These are phyloP conservation scores for Eucalyptus regnans DNA, from an alignment of 345 rosid genomes.

Conservation along the genomic window DNA sequence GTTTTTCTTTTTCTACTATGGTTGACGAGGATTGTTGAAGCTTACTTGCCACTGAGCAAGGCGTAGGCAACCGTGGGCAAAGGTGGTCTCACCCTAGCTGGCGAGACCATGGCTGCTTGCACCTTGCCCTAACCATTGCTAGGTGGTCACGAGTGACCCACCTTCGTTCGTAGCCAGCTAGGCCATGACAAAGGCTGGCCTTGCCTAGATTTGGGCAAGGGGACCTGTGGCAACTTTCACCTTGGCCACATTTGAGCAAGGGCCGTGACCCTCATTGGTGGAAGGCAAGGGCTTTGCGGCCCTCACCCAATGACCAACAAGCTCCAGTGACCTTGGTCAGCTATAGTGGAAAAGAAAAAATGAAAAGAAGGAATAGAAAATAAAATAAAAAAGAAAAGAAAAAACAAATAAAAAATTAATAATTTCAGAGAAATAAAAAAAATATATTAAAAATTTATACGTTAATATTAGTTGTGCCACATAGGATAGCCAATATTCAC, in stretches of 20 bases:
- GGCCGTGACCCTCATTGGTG: no score
- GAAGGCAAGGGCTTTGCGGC: no score
- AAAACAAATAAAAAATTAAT: no score
- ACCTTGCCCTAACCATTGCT: accelerated
- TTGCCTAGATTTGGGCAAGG: not conserved
- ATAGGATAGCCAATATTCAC: accelerated
- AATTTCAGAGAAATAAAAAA: no score
- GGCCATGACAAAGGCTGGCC: not conserved
- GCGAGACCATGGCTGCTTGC: accelerated
- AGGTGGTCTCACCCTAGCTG: not conserved
- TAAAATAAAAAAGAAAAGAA: accelerated
- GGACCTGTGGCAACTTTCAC: not conserved
- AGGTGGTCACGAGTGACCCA: not conserved
- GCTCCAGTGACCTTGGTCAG: not conserved
- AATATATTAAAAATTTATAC: accelerated
- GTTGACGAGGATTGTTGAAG: not conserved
- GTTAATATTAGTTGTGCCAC: not conserved
- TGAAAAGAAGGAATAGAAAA: not conserved
- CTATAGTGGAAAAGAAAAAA: not conserved
- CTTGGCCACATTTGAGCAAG: no score
- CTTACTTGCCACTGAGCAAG: not conserved
- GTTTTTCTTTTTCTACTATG: not conserved
- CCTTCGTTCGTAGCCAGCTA: accelerated
- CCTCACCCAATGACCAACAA: not conserved
- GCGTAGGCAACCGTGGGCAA: no score